Base-by-base conservation (phyloP, 345 rosid genomes). In the Linum trigynum region DNA sequence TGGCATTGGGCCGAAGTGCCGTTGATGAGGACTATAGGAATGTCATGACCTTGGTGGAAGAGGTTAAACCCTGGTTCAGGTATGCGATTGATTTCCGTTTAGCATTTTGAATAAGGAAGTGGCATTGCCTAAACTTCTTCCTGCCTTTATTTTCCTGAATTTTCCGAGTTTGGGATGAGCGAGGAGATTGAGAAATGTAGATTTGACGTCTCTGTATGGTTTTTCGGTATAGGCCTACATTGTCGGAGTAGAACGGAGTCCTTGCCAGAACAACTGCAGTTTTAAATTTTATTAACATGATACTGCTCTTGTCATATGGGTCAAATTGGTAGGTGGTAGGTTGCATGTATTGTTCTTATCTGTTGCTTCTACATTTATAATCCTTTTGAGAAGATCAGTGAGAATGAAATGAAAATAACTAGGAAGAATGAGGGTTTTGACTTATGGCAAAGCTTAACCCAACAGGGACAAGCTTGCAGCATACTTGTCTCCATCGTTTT, bases 11-110 rank as follows among this genome's bases (percentile, higher is more conserved):
- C 17, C 74, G 70, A 69, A 80, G 84, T 41, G 68, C 62, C 64
- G 89, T 78, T 7, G 62, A 62, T 23, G 67, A 39, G 57, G 78
- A 65, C 71, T 85, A 80, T 69, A 71, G 67, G 56, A 81, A 58
- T 65, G 75, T 72, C 32, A 74, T 88, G 32, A 40, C 61, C 38
- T 60, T 94, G 77, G 79, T 86, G 9, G 80, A 78, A 55, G 95
- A 90, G 79, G 92, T 81, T 35, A 69, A 67, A 59, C 84, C 66
- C 10, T 94, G 99, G 92, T 80, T 81, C 76, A 70, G 88, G 98
- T 92, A 17, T 65, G 78, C 71, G 45, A 40, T 10, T 39, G 32
- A 17, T 14, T n/a, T n/a, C 17, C 17, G 3, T 57, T 23, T 57
- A 1, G 7, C 0, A 36, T 16, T n/a, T 57, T n/a, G 35, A 36